phyloP scores from a whole-genome alignment of 176 grass and related monocot genomes.

The Miscanthus lutarioriparius region DNA sequence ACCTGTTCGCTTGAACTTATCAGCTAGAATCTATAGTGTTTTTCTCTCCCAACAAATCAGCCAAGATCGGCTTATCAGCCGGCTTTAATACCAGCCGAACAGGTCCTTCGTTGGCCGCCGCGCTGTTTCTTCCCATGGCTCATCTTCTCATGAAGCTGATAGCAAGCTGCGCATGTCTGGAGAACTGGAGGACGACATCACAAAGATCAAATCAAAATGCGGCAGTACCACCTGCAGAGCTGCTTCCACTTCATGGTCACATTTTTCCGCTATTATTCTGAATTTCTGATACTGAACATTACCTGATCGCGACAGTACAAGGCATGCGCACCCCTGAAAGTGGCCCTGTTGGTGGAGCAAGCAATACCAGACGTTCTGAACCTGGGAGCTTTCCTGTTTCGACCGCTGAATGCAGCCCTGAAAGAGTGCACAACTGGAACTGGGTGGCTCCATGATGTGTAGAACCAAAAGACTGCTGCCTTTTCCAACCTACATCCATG shows the following conservation, averaged over 20 bases:
- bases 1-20: no score
- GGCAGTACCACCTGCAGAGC: not conserved
- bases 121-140: not conserved
- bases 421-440: not conserved
- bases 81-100: no score
- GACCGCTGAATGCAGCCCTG: not conserved
- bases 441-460: not conserved
- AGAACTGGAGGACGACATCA: not conserved
- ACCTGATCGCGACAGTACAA: slow-evolving; percentile 20
- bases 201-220: not conserved
- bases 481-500: slow-evolving; percentile 17
- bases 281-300: not conserved
- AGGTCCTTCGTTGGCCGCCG: not conserved
- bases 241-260: slow-evolving; percentile 3
- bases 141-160: not conserved
- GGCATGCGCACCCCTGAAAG: not conserved
- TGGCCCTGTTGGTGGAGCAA: slow-evolving; percentile 25
- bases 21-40: no score
- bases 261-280: not conserved
- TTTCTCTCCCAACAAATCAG: no score
- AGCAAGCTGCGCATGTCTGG: not conserved
- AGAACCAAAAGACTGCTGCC: not conserved
- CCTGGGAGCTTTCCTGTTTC: not conserved
- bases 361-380: not conserved
- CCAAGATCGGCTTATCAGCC: no score